Evolutionary conservation across 1,284 basidiomycete genomes (phyloP), one percentile per base, ranked within the genome.

Genomic region (Ganoderma boninense): DNA sequence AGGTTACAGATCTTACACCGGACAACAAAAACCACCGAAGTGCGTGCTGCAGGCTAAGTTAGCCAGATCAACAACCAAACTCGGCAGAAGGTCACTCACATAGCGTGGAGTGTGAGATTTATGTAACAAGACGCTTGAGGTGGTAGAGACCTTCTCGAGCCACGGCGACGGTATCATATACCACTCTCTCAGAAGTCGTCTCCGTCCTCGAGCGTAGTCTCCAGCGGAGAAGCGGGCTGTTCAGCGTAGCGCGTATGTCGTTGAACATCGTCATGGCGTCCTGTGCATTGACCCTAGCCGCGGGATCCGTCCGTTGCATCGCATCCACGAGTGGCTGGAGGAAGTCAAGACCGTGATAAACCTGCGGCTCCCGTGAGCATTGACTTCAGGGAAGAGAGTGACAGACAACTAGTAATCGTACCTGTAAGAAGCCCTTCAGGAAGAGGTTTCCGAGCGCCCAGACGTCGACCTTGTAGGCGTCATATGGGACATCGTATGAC

Each of bases 401-500:
- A 38, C 35, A 38, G 35, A 38, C 26, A 1, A 29, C 26, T 29
- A 29, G 35, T 38, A 52, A 23, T 40, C 59, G 3, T 40, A 74
- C 73, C 71, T 69, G 40, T 2, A 70, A 43, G 32, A 74, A 69
- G 20, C 70, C 66, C 8, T 69, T 69, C 18, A 35, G 35, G 54
- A 61, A 74, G 6, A 74, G 42, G 49, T 67, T 67, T 1, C 78
- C 79, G 1, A 80, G 65, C 2, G 76, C 70, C 73, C 70, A 80
- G 7, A 81, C 72, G 46, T 81, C 79, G 6, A 79, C 73, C 49
- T 76, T 73, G 68, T 77, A 80, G 0, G 79, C 73, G 64, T 80
- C 76, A 64, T 80, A 80, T 0, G 78, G 77, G 0, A 70, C 64
- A 6, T 49, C 62, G 0, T 63, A 52, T 0, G 76, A 79, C 0